Percentiles rank a stretch among this genome's conserved stretches.
phyloP scores from a whole-genome alignment of 1,284 basidiomycete genomes.

The Apiotrichum brassicae region DNA sequence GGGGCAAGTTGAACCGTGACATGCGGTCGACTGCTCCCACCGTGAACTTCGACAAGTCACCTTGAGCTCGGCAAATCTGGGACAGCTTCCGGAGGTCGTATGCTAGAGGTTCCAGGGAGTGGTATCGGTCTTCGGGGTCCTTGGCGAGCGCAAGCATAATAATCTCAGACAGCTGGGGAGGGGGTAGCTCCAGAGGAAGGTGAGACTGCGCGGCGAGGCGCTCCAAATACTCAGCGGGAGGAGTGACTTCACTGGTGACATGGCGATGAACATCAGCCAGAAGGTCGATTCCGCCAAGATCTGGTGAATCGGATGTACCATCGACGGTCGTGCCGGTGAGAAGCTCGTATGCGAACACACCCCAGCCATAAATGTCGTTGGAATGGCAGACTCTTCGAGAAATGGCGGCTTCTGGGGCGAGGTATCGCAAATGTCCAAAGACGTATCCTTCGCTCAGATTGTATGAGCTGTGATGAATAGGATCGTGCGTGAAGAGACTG shows the following conservation, averaged over 20 bases:
- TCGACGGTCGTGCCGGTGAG: slow-evolving; percentile 33
- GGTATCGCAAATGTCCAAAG: slow-evolving; percentile 30
- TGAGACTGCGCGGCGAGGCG: slow-evolving; percentile 12
- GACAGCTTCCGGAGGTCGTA: slow-evolving; percentile 33
- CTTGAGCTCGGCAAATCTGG: slow-evolving; percentile 20
- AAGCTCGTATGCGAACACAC: slow-evolving; percentile 36
- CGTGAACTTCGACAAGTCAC: slow-evolving; percentile 28
- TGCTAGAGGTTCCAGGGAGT: slow-evolving; percentile 26
- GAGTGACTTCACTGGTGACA: slow-evolving; percentile 20
- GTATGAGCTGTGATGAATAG: slow-evolving; percentile 12
- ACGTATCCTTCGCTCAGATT: slow-evolving; percentile 24
- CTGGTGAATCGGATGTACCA: slow-evolving; percentile 23
- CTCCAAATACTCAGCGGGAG: slow-evolving; percentile 23
- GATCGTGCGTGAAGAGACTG: slow-evolving; percentile 20
- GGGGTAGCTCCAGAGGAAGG: slow-evolving; percentile 16
- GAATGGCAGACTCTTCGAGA: slow-evolving; percentile 17
- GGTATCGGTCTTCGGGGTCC: slow-evolving; percentile 36
- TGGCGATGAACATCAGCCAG: slow-evolving; percentile 34
- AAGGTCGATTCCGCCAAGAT: slow-evolving; percentile 22
- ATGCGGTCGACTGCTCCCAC: slow-evolving; percentile 34
- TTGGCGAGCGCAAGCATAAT: slow-evolving; percentile 34
- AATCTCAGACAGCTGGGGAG: slow-evolving; percentile 32
- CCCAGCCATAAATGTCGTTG: slow-evolving; percentile 40
- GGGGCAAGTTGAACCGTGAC: slow-evolving; percentile 30
- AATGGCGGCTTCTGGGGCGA: slow-evolving; percentile 35